These are phyloP conservation scores for Amanita exitialis DNA, from an alignment of 768 basidiomycete species.

Conservation along the genomic window DNA sequence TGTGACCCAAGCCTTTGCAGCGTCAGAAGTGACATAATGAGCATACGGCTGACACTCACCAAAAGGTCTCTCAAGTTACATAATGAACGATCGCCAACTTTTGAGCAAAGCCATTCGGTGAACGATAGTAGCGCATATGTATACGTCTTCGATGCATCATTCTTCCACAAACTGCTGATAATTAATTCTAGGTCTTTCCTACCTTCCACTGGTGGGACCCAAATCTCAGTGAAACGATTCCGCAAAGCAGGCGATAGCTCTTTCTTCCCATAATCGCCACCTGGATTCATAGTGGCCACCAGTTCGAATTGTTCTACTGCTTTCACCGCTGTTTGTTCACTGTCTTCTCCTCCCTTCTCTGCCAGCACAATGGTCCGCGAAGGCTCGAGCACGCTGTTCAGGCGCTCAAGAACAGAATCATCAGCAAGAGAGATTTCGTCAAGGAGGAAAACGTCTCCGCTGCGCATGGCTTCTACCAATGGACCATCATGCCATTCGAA, in stretches of 20 bases:
- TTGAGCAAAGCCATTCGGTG: slow-evolving; percentile 63
- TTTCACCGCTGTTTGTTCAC: slow-evolving; percentile 53
- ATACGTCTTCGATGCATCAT: slow-evolving; percentile 38
- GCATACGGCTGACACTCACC: slow-evolving; percentile 31
- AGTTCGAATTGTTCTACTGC: slow-evolving; percentile 74
- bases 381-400: slow-evolving; percentile 96
- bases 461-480: slow-evolving; percentile 84
- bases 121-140: slow-evolving; percentile 67
- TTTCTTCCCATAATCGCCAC: slow-evolving; percentile 98
- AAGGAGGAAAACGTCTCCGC: slow-evolving; percentile 78
- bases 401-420: slow-evolving; percentile 92
- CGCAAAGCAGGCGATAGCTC: slow-evolving; percentile 94
- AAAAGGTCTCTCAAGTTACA: slow-evolving; percentile 82
- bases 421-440: slow-evolving; percentile 98
- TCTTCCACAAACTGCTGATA: slow-evolving; percentile 58
- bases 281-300: slow-evolving; percentile 98
- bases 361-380: slow-evolving; percentile 83
- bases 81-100: slow-evolving; percentile 52
- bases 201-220: slow-evolving; percentile 83
- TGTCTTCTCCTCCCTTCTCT: slow-evolving; percentile 75
- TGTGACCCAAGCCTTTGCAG: slow-evolving; percentile 75
- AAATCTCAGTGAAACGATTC: slow-evolving; percentile 98
- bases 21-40: slow-evolving; percentile 3
- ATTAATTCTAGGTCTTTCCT: slow-evolving; percentile 71
- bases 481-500: slow-evolving; percentile 99